Conservation (phyloP, 148 eudicot genomes). For the Oxyria digyna region DNA sequence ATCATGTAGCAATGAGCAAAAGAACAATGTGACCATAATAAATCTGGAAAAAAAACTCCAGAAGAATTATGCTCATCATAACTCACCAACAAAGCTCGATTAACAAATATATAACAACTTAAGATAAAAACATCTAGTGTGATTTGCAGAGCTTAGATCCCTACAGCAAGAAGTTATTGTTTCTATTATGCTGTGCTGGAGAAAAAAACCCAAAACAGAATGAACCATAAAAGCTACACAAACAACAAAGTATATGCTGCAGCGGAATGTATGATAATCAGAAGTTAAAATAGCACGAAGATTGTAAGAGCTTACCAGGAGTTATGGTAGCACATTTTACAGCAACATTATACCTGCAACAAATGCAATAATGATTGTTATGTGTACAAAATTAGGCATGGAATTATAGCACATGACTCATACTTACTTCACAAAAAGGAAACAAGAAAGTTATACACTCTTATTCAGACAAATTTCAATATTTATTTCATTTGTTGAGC, state of each 20-base stretch:
- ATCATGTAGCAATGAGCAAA: not conserved
- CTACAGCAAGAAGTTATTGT: not conserved
- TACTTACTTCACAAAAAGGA: not conserved
- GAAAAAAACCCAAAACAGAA: not conserved
- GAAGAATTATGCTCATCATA: not conserved
- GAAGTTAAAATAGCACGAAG: not conserved
- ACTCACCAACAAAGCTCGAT: not conserved
- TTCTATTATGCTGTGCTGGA: not conserved
- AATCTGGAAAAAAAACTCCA: not conserved
- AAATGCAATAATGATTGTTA: not conserved
- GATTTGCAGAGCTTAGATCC: not conserved
- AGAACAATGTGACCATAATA: not conserved
- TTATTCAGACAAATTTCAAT: not conserved
- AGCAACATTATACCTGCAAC: conserved; percentile 66
- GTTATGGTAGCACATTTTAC: conserved; percentile 76
- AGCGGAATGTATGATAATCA: not conserved
- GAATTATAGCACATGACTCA: not conserved
- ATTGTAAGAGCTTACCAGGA: conserved; percentile 37
- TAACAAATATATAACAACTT: not conserved
- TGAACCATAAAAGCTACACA: not conserved
- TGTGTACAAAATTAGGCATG: not conserved
- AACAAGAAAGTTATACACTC: not conserved
- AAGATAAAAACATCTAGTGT: not conserved
- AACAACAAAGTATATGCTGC: not conserved
- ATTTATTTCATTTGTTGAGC: not conserved